Percentiles rank a stretch among this genome's conserved stretches.
These are phyloP conservation scores for Farysia itapuensis DNA, from an alignment of 1,284 basidiomycete genomes.

Conservation along the genomic window DNA sequence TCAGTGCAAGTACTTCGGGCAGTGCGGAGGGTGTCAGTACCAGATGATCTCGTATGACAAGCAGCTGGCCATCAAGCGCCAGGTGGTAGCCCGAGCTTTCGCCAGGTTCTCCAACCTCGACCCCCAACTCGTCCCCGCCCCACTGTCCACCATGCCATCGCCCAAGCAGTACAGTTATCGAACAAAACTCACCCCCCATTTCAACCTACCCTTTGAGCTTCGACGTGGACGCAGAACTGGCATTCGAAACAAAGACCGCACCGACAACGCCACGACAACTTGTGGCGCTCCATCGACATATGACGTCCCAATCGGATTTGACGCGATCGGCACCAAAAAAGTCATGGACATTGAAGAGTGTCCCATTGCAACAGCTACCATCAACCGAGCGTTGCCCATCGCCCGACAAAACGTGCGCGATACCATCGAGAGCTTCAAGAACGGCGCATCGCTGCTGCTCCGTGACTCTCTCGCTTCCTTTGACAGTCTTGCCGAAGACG, in stretches of 20 bases:
- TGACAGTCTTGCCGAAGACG: slow-evolving; percentile 32
- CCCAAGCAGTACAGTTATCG: slow-evolving; percentile 88
- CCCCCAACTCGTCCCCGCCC: slow-evolving; percentile 67
- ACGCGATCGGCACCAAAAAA: slow-evolving; percentile 72
- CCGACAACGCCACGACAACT: slow-evolving; percentile 23
- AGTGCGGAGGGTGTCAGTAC: slow-evolving; percentile 58
- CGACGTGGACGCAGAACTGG: slow-evolving; percentile 53
- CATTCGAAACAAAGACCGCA: slow-evolving; percentile 57
- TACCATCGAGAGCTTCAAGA: slow-evolving; percentile 80
- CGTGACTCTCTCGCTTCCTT: slow-evolving; percentile 74
- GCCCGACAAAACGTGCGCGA: slow-evolving; percentile 72
- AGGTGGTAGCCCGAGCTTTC: slow-evolving; percentile 83
- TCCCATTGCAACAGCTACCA: slow-evolving; percentile 80
- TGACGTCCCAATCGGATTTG: slow-evolving; percentile 87
- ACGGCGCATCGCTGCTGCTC: slow-evolving; percentile 85
- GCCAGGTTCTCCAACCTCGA: slow-evolving; percentile 63
- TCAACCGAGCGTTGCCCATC: slow-evolving; percentile 72
- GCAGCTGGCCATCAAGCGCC: slow-evolving; percentile 81
- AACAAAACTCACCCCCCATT: slow-evolving; percentile 97
- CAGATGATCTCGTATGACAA: slow-evolving; percentile 74
- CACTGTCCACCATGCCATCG: slow-evolving; percentile 77
- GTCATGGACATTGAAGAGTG: slow-evolving; percentile 97
- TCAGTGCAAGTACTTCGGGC: slow-evolving; percentile 55
- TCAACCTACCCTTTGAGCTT: slow-evolving; percentile 73
- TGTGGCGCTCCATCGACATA: slow-evolving; percentile 60